phyloP scores from a whole-genome alignment of 2,329 filamentous ascomycete genomes.

The Ceratocystis lukuohia region DNA sequence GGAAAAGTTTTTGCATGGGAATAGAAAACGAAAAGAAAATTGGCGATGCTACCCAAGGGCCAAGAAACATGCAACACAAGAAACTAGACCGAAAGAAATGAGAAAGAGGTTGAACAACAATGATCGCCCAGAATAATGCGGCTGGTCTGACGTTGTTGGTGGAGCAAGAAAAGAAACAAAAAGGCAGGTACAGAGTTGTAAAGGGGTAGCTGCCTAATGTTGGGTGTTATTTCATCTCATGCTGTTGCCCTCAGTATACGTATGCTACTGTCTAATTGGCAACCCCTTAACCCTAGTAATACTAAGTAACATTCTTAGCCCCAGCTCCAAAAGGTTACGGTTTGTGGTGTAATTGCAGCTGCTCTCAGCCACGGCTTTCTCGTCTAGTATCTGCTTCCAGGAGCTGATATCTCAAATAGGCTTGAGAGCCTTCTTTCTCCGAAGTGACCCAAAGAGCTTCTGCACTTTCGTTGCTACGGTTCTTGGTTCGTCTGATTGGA shows the following conservation, averaged over 20 bases:
- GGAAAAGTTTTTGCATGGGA: background rate
- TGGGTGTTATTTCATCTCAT: background rate
- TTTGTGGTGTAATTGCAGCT: too few species aligned
- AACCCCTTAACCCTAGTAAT: background rate
- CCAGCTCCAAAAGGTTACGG: too few species aligned
- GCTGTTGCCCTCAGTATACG: background rate
- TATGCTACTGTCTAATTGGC: background rate
- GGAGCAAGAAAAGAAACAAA: background rate
- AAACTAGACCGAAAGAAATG: background rate
- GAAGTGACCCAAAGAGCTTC: background rate
- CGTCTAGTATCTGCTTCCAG: background rate
- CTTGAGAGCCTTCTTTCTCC: background rate
- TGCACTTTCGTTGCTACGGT: background rate
- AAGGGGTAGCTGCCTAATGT: background rate
- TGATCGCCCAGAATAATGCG: background rate
- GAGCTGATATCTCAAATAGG: background rate
- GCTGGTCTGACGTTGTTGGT: background rate
- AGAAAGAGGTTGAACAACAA: constrained; percentile 1
- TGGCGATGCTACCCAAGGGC: background rate
- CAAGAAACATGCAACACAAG: background rate
- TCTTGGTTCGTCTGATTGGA: constrained; percentile 1
- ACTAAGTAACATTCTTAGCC: background rate
- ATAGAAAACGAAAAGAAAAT: background rate
- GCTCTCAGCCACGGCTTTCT: background rate
- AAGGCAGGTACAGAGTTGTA: background rate